Base-by-base conservation (phyloP, 805 yeast genomes). In the Candida verbasci region DNA sequence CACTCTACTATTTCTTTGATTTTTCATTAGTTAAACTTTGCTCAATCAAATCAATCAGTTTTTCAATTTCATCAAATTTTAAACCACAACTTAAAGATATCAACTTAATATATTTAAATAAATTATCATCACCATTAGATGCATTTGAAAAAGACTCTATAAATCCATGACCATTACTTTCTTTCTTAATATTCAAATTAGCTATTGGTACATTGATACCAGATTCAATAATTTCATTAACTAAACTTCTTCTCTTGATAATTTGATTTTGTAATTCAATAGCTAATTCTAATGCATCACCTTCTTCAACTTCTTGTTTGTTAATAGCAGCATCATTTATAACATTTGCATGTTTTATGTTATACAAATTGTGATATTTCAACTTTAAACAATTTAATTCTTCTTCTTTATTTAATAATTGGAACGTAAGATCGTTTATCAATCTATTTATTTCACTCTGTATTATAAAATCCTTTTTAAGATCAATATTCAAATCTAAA, bases 1-100 rank as follows among this genome's bases (percentile, higher is more conserved):
- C n/a, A n/a, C n/a, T n/a, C n/a, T n/a, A n/a, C n/a, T n/a, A n/a
- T n/a, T n/a, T n/a, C n/a, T n/a, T n/a, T n/a, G n/a, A n/a, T n/a
- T n/a, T n/a, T n/a, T n/a, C n/a, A n/a, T n/a, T n/a, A n/a, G 52
- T 41, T 31, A 67, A 56, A 12, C 67, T 60, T 39, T 62, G 60
- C 45, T 67, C 73, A 24, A 67, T 63, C 41, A 62, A 51, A 41
- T 66, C 70, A 33, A 67, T 66, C n/a, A 65, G 57, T 24, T 49
- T 50, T 38, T 67, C 70, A 26, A 65, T 69, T 30, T 67, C 71
- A 24, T 50, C 46, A 36, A 63, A 43, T 29, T 60, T 47, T 69
- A 67, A 62, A 10, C 69, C 73, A 39, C 72, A 67, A 41, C 72
- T 65, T 17, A 60, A 45, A 10, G 72, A 57, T 6, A 67, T 62